Evolutionary conservation across 1,284 basidiomycete species (phyloP).

Genomic region (Hemileia vastatrix): DNA sequence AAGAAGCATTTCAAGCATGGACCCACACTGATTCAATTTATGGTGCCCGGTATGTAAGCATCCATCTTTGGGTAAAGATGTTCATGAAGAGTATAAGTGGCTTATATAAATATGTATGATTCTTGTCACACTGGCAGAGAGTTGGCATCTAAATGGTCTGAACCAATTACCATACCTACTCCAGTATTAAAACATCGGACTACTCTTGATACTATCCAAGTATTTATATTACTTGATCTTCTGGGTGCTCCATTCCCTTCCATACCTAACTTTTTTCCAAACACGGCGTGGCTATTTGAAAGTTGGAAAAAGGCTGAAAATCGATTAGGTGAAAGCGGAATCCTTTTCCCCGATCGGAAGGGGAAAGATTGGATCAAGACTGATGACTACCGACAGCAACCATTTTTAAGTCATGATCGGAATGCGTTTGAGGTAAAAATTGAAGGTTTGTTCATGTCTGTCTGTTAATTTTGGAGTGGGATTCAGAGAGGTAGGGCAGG

Average conservation of each 20-base stretch:
- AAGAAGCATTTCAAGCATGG: conserved; percentile 91
- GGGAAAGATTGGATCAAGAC: no score
- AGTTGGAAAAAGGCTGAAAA: conserved; percentile 59
- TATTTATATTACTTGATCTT: conserved; percentile 75
- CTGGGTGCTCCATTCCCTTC: conserved; percentile 59
- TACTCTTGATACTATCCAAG: conserved; percentile 71
- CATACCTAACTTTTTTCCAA: conserved; percentile 68
- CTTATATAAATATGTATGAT: not conserved
- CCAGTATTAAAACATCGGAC: conserved; percentile 49
- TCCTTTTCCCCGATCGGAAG: conserved; percentile 24
- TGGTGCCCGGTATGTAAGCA: conserved; percentile 61
- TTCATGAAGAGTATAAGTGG: no score
- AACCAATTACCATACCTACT: conserved; percentile 51
- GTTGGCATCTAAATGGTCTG: conserved; percentile 66
- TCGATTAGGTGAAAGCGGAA: conserved; percentile 41
- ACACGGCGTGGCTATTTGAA: conserved; percentile 85
- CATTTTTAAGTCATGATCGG: no score
- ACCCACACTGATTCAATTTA: conserved; percentile 83
- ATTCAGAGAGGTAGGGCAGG: no score
- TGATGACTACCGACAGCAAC: no score
- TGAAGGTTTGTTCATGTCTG: no score
- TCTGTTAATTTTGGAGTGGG: no score
- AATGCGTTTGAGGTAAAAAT: no score
- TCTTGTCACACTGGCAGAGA: conserved; percentile 53
- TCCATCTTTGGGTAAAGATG: conserved; percentile 16